These are phyloP conservation scores for Nematocida sp. DNA, from an alignment of 371 early-diverging fungal species.

Conservation along the genomic window DNA sequence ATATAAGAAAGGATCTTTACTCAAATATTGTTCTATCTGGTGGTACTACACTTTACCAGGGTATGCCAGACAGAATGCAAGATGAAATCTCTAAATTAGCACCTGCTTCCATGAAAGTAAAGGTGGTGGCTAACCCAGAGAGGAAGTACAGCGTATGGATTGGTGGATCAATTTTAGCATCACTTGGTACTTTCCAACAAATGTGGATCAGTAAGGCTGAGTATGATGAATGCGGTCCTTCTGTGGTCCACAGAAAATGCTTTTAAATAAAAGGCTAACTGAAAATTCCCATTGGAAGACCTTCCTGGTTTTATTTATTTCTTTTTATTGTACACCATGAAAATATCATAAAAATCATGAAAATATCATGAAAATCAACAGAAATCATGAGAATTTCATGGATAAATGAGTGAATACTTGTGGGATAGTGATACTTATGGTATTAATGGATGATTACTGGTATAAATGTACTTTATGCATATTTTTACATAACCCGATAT, in stretches of 20 bases:
- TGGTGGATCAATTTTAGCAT: constrained; percentile 98
- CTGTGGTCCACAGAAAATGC: constrained; percentile 71
- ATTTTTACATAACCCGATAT: too few relatives aligned
- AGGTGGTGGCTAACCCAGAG: constrained; percentile 98
- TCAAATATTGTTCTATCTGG: constrained; percentile 87
- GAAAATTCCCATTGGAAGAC: not conserved
- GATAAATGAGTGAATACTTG: too few relatives aligned
- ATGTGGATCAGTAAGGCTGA: constrained; percentile 93
- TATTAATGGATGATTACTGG: too few relatives aligned
- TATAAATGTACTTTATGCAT: too few relatives aligned
- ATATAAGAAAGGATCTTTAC: constrained; percentile 91
- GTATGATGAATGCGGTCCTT: constrained; percentile 78
- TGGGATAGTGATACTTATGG: too few relatives aligned
- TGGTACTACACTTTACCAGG: constrained; percentile 74
- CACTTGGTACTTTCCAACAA: constrained; percentile 93
- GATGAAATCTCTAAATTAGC: constrained; percentile 94
- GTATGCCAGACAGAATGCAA: constrained; percentile 82
- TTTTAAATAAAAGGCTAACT: constrained; percentile 63
- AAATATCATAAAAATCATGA: too few relatives aligned
- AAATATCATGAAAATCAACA: too few relatives aligned
- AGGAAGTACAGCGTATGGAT: constrained; percentile 99
- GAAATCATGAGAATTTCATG: too few relatives aligned
- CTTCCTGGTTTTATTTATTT: not conserved
- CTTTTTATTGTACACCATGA: not conserved
- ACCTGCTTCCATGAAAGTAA: constrained; percentile 94